Percentiles rank a stretch among this genome's conserved stretches.
phyloP scores from a whole-genome alignment of 1,139 yeast genomes.

The Kurtzmaniella quercitrusa region DNA sequence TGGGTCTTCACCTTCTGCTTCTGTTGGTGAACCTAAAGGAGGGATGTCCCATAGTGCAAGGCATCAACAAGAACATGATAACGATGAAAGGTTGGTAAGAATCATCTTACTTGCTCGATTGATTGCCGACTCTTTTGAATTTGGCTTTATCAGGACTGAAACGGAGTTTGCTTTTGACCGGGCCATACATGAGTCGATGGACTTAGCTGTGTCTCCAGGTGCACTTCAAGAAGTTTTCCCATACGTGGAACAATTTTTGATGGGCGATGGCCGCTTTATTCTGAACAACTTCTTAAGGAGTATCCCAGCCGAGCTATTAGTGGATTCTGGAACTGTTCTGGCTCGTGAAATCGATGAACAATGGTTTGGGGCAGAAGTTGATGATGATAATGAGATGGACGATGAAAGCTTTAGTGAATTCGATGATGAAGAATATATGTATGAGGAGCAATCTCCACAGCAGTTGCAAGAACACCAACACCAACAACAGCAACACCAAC shows the following conservation, averaged over 20 bases:
- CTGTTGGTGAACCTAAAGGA: conserved; percentile 9
- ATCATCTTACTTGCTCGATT: conserved; percentile 46
- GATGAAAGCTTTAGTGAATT: conserved; percentile 12
- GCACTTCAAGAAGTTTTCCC: conserved; percentile 18
- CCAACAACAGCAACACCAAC: conserved; percentile 6
- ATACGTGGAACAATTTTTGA: conserved; percentile 33
- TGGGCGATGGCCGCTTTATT: conserved; percentile 40
- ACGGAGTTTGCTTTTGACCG: conserved; percentile 43
- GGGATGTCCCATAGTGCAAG: conserved; percentile 9
- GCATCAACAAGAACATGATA: conserved; percentile 26
- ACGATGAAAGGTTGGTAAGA: conserved; percentile 47
- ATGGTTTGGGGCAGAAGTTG: conserved; percentile 21
- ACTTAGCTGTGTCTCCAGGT: conserved; percentile 11
- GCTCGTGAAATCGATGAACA: conserved; percentile 17
- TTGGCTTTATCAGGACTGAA: conserved; percentile 47
- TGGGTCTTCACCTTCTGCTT: conserved; percentile 46
- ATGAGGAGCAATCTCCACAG: conserved; percentile 8
- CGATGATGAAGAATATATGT: conserved; percentile 18
- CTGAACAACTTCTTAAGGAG: conserved; percentile 39
- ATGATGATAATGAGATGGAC: conserved; percentile 12
- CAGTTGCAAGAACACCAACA: conserved; percentile 1
- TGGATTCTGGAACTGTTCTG: conserved; percentile 7
- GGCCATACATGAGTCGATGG: conserved; percentile 22
- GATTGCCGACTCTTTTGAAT: conserved; percentile 49
- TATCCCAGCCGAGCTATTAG: conserved; percentile 25